These are phyloP conservation scores for Phoma herbarum DNA, from an alignment of 2,329 filamentous ascomycete species.

Conservation along the genomic window DNA sequence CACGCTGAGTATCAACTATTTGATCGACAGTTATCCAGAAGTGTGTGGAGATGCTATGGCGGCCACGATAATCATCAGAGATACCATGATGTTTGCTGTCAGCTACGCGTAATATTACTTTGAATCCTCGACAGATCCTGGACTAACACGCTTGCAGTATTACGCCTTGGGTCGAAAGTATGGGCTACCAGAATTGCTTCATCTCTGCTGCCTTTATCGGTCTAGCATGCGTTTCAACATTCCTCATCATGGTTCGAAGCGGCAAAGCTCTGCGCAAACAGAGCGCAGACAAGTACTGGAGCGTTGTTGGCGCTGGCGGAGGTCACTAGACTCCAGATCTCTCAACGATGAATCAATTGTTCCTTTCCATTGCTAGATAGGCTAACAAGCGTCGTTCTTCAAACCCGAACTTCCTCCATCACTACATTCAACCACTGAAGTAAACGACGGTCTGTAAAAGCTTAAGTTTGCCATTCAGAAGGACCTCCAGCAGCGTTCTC, in stretches of 20 bases:
- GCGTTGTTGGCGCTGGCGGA: conserved; percentile 33
- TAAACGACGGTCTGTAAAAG: no score
- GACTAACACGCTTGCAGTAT: conserved; percentile 32
- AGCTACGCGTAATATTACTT: conserved; percentile 54
- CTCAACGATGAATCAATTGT: no score
- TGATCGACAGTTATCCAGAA: conserved; percentile 60
- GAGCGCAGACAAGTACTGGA: conserved; percentile 46
- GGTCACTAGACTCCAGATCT: conserved; percentile 1
- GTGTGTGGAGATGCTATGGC: conserved; percentile 60
- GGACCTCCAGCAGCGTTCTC: no score
- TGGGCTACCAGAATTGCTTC: conserved; percentile 56
- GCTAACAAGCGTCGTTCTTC: no score
- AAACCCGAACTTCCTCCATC: no score
- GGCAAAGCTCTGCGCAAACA: conserved; percentile 53
- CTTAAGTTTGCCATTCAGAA: no score
- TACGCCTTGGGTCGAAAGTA: conserved; percentile 56
- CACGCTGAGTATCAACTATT: conserved; percentile 57
- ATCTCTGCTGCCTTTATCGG: conserved; percentile 56
- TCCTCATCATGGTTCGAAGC: conserved; percentile 59
- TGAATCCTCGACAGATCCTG: rapidly evolving
- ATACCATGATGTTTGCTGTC: conserved; percentile 61
- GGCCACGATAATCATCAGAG: conserved; percentile 60
- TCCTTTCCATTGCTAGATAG: no score
- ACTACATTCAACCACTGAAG: no score
- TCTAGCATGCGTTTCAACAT: conserved; percentile 51